Evolutionary conservation across 345 rosid species (phyloP).

Genomic region (Citrus glauca): DNA sequence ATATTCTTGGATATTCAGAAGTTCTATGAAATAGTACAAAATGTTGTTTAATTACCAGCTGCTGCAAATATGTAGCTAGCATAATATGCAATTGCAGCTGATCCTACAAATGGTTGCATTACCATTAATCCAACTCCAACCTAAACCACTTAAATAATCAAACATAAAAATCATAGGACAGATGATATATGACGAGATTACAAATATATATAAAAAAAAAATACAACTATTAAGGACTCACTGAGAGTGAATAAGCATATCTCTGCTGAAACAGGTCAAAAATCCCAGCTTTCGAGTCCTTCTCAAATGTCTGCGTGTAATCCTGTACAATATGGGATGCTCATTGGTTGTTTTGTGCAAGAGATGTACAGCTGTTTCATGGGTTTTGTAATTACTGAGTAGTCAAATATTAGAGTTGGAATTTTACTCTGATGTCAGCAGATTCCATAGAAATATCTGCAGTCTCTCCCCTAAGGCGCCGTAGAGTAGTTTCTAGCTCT

Average conservation of each 20-base stretch:
- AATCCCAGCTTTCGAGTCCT: conserved; percentile 23
- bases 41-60: conserved; percentile 33
- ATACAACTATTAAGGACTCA: conserved; percentile 9
- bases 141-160: conserved; percentile 20
- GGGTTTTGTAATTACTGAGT: neutral
- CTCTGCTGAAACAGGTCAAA: conserved; percentile 49
- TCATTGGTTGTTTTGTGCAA: neutral
- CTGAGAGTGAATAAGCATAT: conserved; percentile 50
- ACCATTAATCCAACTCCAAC: conserved; percentile 56
- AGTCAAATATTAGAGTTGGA: neutral
- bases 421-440: conserved; percentile 16
- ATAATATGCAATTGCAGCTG: conserved; percentile 35
- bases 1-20: neutral
- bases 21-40: neutral
- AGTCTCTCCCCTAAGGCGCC: conserved; percentile 41
- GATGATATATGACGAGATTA: neutral
- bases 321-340: conserved; percentile 27
- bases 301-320: conserved; percentile 30
- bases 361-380: neutral
- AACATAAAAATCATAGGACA: neutral
- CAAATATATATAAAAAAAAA: too few species aligned
- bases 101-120: conserved; percentile 57
- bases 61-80: conserved; percentile 40
- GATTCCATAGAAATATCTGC: conserved; percentile 48
- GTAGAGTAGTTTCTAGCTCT: conserved; percentile 42